Evolutionary conservation across 257 asterid genomes (phyloP).

Genomic region (Haberlea rhodopensis): DNA sequence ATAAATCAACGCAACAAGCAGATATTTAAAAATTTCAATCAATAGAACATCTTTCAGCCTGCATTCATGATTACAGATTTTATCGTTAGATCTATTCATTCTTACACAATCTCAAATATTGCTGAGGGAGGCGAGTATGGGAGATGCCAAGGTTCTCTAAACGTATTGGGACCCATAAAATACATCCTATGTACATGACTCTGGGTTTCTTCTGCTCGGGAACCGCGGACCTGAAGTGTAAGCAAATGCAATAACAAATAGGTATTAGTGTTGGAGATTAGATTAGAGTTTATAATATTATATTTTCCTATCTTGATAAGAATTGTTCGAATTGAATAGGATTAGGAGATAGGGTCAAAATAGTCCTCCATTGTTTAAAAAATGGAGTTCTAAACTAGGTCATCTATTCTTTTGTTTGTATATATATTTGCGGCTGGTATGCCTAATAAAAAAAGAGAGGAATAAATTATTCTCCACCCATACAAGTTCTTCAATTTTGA

Average conservation of each 20-base stretch:
- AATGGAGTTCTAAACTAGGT: too few relatives aligned
- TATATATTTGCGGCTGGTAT: too few relatives aligned
- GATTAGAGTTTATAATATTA: too few relatives aligned
- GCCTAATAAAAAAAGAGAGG: too few relatives aligned
- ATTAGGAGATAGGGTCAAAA: too few relatives aligned
- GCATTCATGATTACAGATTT: constrained; percentile 9
- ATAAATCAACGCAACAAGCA: constrained; percentile 4
- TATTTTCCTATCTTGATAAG: too few relatives aligned
- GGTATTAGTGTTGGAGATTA: too few relatives aligned
- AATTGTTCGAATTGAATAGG: too few relatives aligned
- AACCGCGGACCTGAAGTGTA: constrained; percentile 72
- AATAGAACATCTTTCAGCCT: constrained; percentile 18
- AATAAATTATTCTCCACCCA: too few relatives aligned
- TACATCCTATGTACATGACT: constrained; percentile 92
- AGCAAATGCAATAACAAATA: not conserved
- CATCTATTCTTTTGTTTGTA: too few relatives aligned
- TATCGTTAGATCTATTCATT: constrained; percentile 18
- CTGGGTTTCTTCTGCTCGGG: constrained; percentile 81
- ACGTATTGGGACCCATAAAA: constrained; percentile 95
- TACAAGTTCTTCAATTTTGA: too few relatives aligned
- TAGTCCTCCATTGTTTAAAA: too few relatives aligned
- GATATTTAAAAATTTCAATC: not conserved
- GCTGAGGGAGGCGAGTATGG: constrained; percentile 89
- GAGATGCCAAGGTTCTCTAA: constrained; percentile 98
- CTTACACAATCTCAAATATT: constrained; percentile 91